Evolutionary conservation across 306 rosid genomes (phyloP), one percentile per base, ranked within the genome.

Genomic region (Prunus mongolica): DNA sequence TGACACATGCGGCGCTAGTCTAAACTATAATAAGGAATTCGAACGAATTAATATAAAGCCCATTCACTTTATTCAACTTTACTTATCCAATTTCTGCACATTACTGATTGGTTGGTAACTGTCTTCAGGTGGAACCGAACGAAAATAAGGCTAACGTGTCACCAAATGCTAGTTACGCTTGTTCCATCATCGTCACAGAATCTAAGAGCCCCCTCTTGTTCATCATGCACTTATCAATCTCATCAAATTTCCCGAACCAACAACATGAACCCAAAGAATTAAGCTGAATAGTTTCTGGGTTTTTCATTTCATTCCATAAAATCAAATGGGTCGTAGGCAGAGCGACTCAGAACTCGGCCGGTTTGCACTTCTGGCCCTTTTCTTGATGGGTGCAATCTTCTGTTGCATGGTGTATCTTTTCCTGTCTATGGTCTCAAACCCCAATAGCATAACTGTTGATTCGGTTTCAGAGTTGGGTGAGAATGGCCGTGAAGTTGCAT

Each of bases 251-350:
- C 52, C 72, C 12, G 30, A 58, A 54, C 54, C 68, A 28, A 65
- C 68, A 22, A 5, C 60, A 66, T 63, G 64, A 73, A 62, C 49
- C 41, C 30, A 11, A 11, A 4, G 12, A 72, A 51, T 16, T 7
- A 46, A 63, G 56, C 1, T 44, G 71, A 63, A 25, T 72, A n/a
- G 13, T 84, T 81, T 80, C 74, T 70, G 76, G 80, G 79, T 75
- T 57, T 25, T 38, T 60, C 69, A 45, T 66, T 30, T 71, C 30
- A 20, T 49, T 58, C 78, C 18, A 8, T 30, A 65, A 67, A 16
- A 72, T 81, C 67, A 76, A 78, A 93, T 93, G 98, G 88, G 86
- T 88, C 97, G 97, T 52, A 79, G 93, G 65, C 91, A 84, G 66
- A 85, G 70, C 41, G 93, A 80, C 81, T 80, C 93, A 61, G 82